phyloP scores from a whole-genome alignment of 2,329 filamentous ascomycete species.

The Venturia nashicola region DNA sequence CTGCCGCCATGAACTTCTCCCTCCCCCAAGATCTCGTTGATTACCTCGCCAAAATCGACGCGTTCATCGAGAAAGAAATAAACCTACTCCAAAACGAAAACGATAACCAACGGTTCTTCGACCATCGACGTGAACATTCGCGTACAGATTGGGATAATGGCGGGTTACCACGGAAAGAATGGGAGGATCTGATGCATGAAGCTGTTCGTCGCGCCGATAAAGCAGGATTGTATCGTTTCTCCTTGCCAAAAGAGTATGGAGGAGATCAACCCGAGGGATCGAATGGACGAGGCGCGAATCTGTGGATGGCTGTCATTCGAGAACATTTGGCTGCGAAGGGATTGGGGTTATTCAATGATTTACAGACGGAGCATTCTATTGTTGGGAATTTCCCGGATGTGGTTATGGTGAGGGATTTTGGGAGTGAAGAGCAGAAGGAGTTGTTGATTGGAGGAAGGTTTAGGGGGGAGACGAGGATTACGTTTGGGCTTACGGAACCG shows the following conservation, averaged over 20 bases:
- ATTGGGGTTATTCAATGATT: constrained; percentile 48
- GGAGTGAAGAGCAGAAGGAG: constrained; percentile 40
- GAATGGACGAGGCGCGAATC: constrained; percentile 34
- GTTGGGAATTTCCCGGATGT: constrained; percentile 52
- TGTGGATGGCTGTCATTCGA: constrained; percentile 52
- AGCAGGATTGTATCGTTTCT: constrained; percentile 49
- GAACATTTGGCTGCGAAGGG: constrained; percentile 49
- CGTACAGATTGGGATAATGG: constrained; percentile 48
- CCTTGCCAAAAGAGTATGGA: constrained; percentile 43
- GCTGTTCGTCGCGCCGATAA: constrained; percentile 41
- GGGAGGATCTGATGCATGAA: constrained; percentile 42
- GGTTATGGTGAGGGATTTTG: constrained; percentile 50
- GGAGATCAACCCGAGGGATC: constrained; percentile 26
- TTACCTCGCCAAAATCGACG: constrained; percentile 39
- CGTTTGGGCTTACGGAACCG: constrained; percentile 51
- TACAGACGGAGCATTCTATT: constrained; percentile 51
- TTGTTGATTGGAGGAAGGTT: constrained; percentile 42
- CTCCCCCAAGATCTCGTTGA: constrained; percentile 11
- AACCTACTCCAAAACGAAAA: constrained; percentile 40
- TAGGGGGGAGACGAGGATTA: constrained; percentile 41
- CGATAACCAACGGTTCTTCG: constrained; percentile 54
- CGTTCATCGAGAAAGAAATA: constrained; percentile 44
- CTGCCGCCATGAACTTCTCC: constrained; percentile 1
- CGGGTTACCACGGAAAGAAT: constrained; percentile 45
- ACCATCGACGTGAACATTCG: constrained; percentile 49